phyloP scores from a whole-genome alignment of 2,329 filamentous ascomycete genomes.

The Sphaerostilbella broomeana region DNA sequence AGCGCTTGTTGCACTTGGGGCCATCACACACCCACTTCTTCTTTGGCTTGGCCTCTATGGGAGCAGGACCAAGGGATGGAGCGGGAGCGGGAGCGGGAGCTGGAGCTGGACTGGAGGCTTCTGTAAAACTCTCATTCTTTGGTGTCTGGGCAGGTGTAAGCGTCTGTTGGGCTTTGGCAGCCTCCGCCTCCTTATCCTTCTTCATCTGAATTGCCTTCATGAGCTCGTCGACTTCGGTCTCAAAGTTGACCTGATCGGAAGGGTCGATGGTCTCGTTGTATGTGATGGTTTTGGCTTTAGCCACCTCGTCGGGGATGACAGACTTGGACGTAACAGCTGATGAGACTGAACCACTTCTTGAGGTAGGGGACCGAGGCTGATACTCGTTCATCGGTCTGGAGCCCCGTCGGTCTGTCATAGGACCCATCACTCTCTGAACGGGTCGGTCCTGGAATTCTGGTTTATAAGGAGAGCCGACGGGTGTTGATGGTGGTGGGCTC shows the following conservation, averaged over 20 bases:
- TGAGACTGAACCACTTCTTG: conserved; percentile 27
- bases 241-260: conserved; percentile 54
- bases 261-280: conserved; percentile 41
- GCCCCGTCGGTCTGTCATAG: conserved; percentile 22
- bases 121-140: conserved; percentile 7
- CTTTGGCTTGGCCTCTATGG: conserved; percentile 25
- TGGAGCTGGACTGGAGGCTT: conserved; percentile 27
- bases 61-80: too few species aligned
- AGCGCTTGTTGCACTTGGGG: conserved; percentile 70
- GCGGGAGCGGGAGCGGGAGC: too few species aligned
- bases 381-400: conserved; percentile 26
- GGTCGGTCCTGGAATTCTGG: conserved; percentile 28
- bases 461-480: conserved; percentile 29
- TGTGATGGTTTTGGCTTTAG: conserved; percentile 34
- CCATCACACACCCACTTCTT: conserved; percentile 71
- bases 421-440: conserved; percentile 15
- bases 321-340: conserved; percentile 13
- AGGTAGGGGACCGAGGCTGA: conserved; percentile 27
- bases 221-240: conserved; percentile 77
- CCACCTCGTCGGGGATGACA: neutral
- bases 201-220: conserved; percentile 84
- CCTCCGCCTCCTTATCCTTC: conserved; percentile 32
- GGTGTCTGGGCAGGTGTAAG: conserved; percentile 20
- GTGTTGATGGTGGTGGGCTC: conserved; percentile 28
- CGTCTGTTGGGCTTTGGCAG: conserved; percentile 20